phyloP scores from a whole-genome alignment of 495 filamentous ascomycete genomes.

The Amphirosellinia nigrospora region DNA sequence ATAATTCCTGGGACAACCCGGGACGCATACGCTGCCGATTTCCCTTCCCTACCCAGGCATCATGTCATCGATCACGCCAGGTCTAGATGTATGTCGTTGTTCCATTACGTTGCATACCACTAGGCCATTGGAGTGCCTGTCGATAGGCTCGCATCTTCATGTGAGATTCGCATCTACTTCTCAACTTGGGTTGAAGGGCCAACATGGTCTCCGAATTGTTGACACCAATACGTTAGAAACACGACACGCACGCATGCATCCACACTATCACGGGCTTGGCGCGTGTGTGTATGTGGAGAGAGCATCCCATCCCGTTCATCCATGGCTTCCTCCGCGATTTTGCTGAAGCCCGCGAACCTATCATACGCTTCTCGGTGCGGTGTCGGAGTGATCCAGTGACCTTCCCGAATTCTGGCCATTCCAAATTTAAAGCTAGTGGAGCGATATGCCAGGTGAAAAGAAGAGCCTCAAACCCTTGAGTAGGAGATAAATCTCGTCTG shows the following conservation, averaged over 20 bases:
- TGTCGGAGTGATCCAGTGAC: conserved; percentile 21
- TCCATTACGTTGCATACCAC: conserved; percentile 24
- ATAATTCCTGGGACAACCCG: conserved; percentile 17
- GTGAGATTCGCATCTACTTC: conserved; percentile 20
- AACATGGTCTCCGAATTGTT: conserved; percentile 16
- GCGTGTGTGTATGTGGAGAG: conserved; percentile 17
- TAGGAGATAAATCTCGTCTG: conserved; percentile 5
- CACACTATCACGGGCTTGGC: conserved; percentile 27
- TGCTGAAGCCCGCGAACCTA: conserved; percentile 18
- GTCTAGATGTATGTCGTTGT: conserved; percentile 17
- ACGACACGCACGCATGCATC: conserved; percentile 29
- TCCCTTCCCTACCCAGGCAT: conserved; percentile 11
- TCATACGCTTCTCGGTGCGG: conserved; percentile 9
- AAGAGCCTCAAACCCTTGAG: conserved; percentile 13
- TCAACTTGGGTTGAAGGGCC: conserved; percentile 17
- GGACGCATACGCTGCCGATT: conserved; percentile 21
- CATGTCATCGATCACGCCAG: conserved; percentile 24
- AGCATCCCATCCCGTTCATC: conserved; percentile 6
- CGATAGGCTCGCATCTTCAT: conserved; percentile 23
- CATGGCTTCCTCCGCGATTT: conserved; percentile 9
- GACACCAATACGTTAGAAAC: conserved; percentile 10
- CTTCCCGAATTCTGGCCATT: conserved; percentile 13
- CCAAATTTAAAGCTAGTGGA: conserved; percentile 2
- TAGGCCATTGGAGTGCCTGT: not conserved
- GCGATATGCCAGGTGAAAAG: not conserved